These are phyloP conservation scores for Houttuynia cordata DNA, from an alignment of 164 flowering plant species.

Conservation along the genomic window DNA sequence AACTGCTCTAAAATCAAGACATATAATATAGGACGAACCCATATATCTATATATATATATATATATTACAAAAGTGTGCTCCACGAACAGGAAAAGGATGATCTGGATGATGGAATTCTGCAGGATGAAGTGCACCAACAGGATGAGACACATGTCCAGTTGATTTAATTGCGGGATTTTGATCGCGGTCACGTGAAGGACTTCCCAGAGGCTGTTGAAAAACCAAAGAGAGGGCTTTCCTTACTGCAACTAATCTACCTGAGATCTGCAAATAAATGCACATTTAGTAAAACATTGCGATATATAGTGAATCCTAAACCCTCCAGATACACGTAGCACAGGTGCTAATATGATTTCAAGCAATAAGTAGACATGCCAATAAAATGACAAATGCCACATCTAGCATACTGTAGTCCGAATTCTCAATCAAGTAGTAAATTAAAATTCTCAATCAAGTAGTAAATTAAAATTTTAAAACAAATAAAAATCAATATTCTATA, in stretches of 20 bases:
- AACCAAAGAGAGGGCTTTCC: slow-evolving; percentile 61
- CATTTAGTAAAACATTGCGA: not conserved
- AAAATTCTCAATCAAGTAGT: too few species aligned
- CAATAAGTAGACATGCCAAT: too few species aligned
- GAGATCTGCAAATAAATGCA: slow-evolving; percentile 38
- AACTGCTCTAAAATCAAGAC: too few species aligned
- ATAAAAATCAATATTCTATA: too few species aligned
- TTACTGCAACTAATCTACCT: slow-evolving; percentile 57
- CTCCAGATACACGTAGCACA: too few species aligned
- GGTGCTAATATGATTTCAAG: too few species aligned
- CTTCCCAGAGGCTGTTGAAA: slow-evolving; percentile 61
- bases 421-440: too few species aligned
- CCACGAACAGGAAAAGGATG: slow-evolving; percentile 35
- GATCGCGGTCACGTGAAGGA: slow-evolving; percentile 42
- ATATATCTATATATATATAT: too few species aligned
- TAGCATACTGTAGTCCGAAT: too few species aligned
- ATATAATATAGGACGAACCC: slow-evolving; percentile 35
- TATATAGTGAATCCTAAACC: too few species aligned
- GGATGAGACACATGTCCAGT: slow-evolving; percentile 35
- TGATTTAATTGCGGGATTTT: slow-evolving; percentile 21
- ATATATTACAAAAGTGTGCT: slow-evolving; percentile 24
- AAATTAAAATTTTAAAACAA: too few species aligned
- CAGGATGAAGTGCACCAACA: slow-evolving; percentile 22
- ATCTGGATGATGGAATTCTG: slow-evolving; percentile 22
- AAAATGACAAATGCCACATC: too few species aligned